These are phyloP conservation scores for Phytophthora fragariaefolia DNA, from an alignment of 352 stramenopile species.

Conservation along the genomic window DNA sequence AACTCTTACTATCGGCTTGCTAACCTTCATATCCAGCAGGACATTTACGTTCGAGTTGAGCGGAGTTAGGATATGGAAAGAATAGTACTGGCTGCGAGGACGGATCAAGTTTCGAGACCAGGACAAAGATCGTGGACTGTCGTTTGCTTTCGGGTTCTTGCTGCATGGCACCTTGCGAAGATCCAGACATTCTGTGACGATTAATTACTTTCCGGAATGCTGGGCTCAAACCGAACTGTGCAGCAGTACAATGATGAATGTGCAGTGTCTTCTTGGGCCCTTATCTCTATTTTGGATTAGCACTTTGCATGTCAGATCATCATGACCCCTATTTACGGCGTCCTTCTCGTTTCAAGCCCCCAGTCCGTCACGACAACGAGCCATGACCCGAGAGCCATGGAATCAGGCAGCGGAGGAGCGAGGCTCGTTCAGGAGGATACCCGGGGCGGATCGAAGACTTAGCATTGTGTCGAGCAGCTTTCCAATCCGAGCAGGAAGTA, in stretches of 20 bases:
- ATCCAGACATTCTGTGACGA: background rate
- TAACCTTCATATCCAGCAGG: slow-evolving; percentile 70
- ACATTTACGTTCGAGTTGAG: slow-evolving; percentile 52
- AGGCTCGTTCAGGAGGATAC: slow-evolving; percentile 26
- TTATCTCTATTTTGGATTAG: slow-evolving; percentile 19
- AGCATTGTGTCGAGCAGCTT: slow-evolving; percentile 19
- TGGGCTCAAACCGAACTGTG: background rate
- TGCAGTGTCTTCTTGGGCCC: background rate
- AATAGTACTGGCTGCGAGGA: slow-evolving; percentile 50
- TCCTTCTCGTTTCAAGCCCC: slow-evolving; percentile 19
- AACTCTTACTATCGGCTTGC: background rate
- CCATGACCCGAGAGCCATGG: slow-evolving; percentile 33
- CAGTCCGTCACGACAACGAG: slow-evolving; percentile 9
- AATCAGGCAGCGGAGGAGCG: slow-evolving; percentile 20
- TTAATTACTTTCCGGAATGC: background rate
- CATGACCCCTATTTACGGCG: slow-evolving; percentile 33
- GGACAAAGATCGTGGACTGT: slow-evolving; percentile 42
- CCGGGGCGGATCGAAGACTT: slow-evolving; percentile 5
- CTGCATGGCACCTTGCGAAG: slow-evolving; percentile 14
- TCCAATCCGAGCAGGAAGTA: slow-evolving; percentile 22
- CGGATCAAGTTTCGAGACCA: slow-evolving; percentile 62
- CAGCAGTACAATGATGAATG: slow-evolving; percentile 10
- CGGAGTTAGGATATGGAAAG: slow-evolving; percentile 61
- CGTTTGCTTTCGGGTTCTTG: slow-evolving; percentile 31
- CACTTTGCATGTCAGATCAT: background rate